A percentile compares a stretch with the other conserved stretches of the same genome.
Conservation (phyloP, 1,284 basidiomycete genomes). For the Retiboletus flavoniger region DNA sequence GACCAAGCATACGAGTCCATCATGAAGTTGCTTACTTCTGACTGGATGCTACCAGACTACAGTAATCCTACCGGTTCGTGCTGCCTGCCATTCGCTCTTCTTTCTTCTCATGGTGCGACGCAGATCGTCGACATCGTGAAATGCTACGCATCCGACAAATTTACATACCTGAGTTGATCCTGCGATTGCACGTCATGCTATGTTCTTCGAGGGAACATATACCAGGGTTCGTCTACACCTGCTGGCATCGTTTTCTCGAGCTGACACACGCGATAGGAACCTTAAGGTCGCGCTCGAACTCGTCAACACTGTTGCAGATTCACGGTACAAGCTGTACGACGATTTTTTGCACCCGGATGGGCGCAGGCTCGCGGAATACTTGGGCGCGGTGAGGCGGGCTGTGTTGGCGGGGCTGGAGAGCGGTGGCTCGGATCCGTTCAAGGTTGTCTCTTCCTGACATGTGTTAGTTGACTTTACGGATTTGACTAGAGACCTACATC, state of each 20-base stretch:
- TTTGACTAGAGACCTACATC: conserved; percentile 1
- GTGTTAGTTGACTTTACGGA: neutral
- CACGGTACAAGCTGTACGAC: conserved; percentile 82
- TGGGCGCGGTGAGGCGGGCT: conserved; percentile 69
- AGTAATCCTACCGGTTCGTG: conserved; percentile 43
- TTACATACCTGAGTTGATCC: conserved; percentile 88
- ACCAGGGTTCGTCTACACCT: conserved; percentile 57
- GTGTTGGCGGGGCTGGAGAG: conserved; percentile 67
- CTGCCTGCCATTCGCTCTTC: neutral
- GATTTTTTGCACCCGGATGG: conserved; percentile 72
- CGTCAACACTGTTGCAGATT: conserved; percentile 85
- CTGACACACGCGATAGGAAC: conserved; percentile 52
- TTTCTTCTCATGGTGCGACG: conserved; percentile 29
- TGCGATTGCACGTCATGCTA: conserved; percentile 79
- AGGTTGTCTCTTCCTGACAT: conserved; percentile 40
- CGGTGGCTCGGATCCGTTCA: conserved; percentile 73
- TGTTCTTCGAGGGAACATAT: conserved; percentile 64
- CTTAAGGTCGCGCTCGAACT: conserved; percentile 78
- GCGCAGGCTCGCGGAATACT: conserved; percentile 63
- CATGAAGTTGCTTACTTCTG: conserved; percentile 66
- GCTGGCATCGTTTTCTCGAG: neutral
- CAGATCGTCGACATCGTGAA: conserved; percentile 63
- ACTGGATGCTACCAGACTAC: conserved; percentile 67
- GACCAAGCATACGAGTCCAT: conserved; percentile 61
- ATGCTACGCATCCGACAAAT: conserved; percentile 82